Evolutionary conservation across 2,329 filamentous ascomycete genomes (phyloP).

Genomic region (Hortaea sp.): DNA sequence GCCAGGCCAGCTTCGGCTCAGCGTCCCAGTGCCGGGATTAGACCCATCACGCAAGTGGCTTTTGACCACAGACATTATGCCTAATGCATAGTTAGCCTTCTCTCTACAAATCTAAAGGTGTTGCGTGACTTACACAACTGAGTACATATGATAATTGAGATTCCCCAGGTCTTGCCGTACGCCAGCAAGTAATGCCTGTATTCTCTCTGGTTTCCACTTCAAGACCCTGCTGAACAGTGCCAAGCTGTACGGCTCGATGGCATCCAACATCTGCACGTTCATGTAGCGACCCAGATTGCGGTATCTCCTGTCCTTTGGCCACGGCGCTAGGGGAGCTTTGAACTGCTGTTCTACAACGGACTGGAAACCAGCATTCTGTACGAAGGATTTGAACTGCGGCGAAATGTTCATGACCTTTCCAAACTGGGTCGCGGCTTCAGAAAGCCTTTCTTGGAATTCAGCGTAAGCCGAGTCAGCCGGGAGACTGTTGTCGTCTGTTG

Average conservation of each 20-base stretch:
- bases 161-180: background rate
- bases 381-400: background rate
- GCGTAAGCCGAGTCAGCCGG: background rate
- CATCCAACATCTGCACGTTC: background rate
- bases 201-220: background rate
- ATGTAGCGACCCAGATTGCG: background rate
- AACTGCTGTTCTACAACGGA: background rate
- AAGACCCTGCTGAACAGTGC: background rate
- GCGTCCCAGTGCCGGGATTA: no score
- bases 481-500: background rate
- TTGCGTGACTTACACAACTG: slow-evolving; percentile 12
- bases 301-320: background rate
- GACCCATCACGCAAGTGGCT: background rate
- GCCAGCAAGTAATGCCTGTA: background rate
- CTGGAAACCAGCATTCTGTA: background rate
- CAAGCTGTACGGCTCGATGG: background rate
- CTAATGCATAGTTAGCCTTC: background rate
- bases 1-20: no score
- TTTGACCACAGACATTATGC: background rate
- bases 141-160: slow-evolving; percentile 22
- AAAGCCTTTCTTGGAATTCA: background rate
- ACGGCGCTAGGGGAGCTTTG: background rate
- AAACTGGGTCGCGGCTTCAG: background rate
- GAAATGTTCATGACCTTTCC: background rate
- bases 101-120: no score